Percentiles rank a stretch among this genome's conserved stretches.
phyloP scores from a whole-genome alignment of 345 rosid species.

The Theobroma cacao region DNA sequence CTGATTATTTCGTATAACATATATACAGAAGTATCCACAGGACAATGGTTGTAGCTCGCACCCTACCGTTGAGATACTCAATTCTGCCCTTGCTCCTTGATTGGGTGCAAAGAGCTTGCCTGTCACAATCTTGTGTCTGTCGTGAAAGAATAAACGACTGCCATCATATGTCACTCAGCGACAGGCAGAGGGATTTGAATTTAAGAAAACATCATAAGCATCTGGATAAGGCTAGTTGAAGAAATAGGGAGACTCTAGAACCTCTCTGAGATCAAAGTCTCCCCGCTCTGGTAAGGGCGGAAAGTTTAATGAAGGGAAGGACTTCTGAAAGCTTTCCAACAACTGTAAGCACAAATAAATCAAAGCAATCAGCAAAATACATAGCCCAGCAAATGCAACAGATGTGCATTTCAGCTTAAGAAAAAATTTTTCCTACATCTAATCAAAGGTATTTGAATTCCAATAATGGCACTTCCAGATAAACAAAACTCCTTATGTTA shows the following conservation, averaged over 20 bases:
- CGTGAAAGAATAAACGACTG: slow-evolving; percentile 13
- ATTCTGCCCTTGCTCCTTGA: not conserved
- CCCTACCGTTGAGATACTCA: not conserved
- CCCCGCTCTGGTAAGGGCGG: slow-evolving; percentile 93
- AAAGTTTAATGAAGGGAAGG: slow-evolving; percentile 68
- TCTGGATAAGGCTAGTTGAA: slow-evolving; percentile 59
- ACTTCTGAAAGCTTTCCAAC: slow-evolving; percentile 74
- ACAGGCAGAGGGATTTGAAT: not conserved
- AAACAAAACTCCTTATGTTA: not conserved
- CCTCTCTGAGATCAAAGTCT: slow-evolving; percentile 86
- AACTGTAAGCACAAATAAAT: slow-evolving; percentile 51
- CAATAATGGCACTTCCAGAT: not conserved
- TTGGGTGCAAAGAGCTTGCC: not conserved
- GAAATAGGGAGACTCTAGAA: slow-evolving; percentile 80
- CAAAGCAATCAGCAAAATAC: slow-evolving; percentile 13
- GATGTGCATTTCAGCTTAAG: not conserved
- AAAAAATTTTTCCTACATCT: not conserved
- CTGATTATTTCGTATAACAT: not conserved
- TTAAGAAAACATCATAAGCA: not conserved
- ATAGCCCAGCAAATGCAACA: not conserved
- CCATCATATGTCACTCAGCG: not conserved
- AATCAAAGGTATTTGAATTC: not conserved
- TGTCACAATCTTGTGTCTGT: not conserved
- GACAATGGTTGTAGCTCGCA: not conserved
- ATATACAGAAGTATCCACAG: slow-evolving; percentile 15